These are phyloP conservation scores for Erodium chrysanthum DNA, from an alignment of 441 rosid species.

Conservation along the genomic window DNA sequence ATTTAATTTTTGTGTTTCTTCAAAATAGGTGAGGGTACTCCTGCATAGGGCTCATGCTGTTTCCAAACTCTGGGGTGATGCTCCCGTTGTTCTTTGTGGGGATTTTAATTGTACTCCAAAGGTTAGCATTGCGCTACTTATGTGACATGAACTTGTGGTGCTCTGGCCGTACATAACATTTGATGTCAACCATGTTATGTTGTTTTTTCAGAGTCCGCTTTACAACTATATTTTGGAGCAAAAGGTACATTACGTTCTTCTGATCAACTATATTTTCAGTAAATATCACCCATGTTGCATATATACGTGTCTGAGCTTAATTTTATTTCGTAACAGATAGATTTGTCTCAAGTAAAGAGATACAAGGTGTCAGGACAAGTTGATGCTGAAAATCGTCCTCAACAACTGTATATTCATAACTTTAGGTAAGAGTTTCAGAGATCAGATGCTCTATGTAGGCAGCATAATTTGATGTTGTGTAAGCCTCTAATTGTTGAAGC, in stretches of 20 bases:
- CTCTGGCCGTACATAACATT: slow-evolving; percentile 10
- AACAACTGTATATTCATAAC: slow-evolving; percentile 23
- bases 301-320: too few relatives aligned
- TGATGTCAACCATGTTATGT: slow-evolving; percentile 5
- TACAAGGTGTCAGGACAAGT: slow-evolving; percentile 84
- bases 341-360: slow-evolving; percentile 56
- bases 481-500: slow-evolving; percentile 16
- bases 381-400: slow-evolving; percentile 44
- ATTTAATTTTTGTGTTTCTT: too few relatives aligned
- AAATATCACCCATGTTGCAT: too few relatives aligned
- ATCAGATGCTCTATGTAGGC: slow-evolving; percentile 12
- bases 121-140: slow-evolving; percentile 33
- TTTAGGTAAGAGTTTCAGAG: slow-evolving; percentile 31
- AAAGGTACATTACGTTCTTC: too few relatives aligned
- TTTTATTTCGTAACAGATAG: slow-evolving; percentile 42
- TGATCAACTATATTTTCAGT: too few relatives aligned
- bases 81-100: slow-evolving; percentile 88
- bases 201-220: slow-evolving; percentile 62
- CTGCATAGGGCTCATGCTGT: slow-evolving; percentile 64
- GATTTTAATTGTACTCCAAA: slow-evolving; percentile 91
- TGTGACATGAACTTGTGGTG: slow-evolving; percentile 8
- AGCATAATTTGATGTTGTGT: slow-evolving; percentile 13
- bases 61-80: slow-evolving; percentile 69
- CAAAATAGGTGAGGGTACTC: slow-evolving; percentile 61
- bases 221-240: slow-evolving; percentile 76